These are phyloP conservation scores for Xylariaceae sp. DNA, from an alignment of 2,329 filamentous ascomycete genomes.

Conservation along the genomic window DNA sequence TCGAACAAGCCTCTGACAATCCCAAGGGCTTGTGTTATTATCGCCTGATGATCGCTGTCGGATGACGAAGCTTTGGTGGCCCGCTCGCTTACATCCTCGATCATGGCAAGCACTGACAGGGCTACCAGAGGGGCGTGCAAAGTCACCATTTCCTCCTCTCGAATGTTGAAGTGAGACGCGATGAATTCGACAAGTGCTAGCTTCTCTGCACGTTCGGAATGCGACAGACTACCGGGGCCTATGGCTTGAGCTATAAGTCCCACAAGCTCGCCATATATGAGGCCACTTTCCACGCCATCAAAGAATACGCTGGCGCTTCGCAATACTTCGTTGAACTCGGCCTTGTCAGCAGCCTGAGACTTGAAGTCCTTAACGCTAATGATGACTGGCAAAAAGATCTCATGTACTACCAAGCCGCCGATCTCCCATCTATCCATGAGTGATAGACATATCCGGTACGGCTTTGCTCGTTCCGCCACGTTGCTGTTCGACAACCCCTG, in stretches of 20 bases:
- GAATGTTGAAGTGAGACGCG: conserved; percentile 82
- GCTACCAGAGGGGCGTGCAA: conserved; percentile 77
- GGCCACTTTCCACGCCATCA: conserved; percentile 88
- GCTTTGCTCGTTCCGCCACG: conserved; percentile 70
- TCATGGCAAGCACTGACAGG: conserved; percentile 61
- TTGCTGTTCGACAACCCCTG: conserved; percentile 47
- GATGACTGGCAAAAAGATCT: conserved; percentile 84
- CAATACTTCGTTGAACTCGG: conserved; percentile 80
- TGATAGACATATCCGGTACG: conserved; percentile 88
- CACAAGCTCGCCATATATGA: conserved; percentile 85
- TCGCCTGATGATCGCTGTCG: conserved; percentile 20
- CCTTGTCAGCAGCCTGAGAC: conserved; percentile 58
- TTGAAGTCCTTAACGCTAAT: conserved; percentile 77
- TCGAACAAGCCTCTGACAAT: conserved; percentile 59
- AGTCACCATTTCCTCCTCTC: conserved; percentile 92
- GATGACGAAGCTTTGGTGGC: conserved; percentile 16
- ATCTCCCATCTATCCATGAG: conserved; percentile 99
- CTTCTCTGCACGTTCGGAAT: conserved; percentile 55
- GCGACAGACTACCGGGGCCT: conserved; percentile 42
- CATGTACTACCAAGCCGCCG: conserved; percentile 81
- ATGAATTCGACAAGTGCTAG: conserved; percentile 79
- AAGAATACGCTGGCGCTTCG: conserved; percentile 95
- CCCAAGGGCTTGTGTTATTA: conserved; percentile 36
- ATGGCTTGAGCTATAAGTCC: conserved; percentile 63
- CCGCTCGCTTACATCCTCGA: conserved; percentile 50